Evolutionary conservation across 75 land plant genomes (phyloP).

Genomic region (Cupressus sempervirens): DNA sequence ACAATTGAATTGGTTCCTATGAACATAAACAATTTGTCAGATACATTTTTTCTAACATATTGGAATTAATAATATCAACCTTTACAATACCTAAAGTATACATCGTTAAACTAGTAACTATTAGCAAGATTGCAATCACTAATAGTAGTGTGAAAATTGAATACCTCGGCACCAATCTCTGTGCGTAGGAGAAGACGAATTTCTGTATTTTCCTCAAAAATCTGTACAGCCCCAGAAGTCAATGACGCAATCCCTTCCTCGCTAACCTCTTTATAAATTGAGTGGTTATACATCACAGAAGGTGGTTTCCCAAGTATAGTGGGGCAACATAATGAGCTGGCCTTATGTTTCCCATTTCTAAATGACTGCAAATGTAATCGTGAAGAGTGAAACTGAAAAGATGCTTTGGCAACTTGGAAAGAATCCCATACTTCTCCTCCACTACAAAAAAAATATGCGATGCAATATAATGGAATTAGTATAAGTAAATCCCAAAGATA

Average conservation of each 20-base stretch:
- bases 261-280: constrained; percentile 2
- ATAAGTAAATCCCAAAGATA: not conserved
- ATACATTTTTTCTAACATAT: not conserved
- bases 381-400: constrained; percentile 16
- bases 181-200: constrained; percentile 10
- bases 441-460: not conserved
- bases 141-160: not conserved
- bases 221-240: constrained; percentile 8
- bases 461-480: not conserved
- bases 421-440: constrained; percentile 13
- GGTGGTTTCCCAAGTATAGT: constrained; percentile 6
- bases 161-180: constrained; percentile 10
- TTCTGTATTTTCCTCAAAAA: constrained; percentile 11
- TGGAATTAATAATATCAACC: not conserved
- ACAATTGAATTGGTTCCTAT: constrained; percentile 3
- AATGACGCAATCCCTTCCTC: constrained; percentile 10
- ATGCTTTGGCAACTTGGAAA: constrained; percentile 12
- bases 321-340: not conserved
- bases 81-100: not conserved
- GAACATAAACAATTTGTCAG: not conserved
- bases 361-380: not conserved
- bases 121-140: not conserved
- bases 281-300: not conserved
- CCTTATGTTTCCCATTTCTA: constrained; percentile 15
- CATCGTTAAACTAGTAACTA: not conserved